Percentiles rank a stretch among this genome's conserved stretches.
Evolutionary conservation across 768 basidiomycete species (phyloP).

Genomic region (Crassisporium funariophilum): DNA sequence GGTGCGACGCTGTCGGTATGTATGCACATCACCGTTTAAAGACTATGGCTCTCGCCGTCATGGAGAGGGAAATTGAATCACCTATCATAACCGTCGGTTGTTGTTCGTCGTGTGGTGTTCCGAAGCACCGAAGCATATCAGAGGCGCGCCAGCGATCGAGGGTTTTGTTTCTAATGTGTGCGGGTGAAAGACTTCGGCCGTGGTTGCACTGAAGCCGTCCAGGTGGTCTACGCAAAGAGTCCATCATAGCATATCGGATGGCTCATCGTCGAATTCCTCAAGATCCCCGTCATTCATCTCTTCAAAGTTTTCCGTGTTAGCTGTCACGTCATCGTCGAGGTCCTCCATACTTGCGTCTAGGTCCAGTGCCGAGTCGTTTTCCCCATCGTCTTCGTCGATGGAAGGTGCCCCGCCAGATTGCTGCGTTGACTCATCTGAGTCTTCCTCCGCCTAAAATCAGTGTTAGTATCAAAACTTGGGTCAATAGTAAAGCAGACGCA

Average conservation of each 20-base stretch:
- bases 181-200: too few relatives aligned
- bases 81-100: too few relatives aligned
- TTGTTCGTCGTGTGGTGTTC: too few relatives aligned
- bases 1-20: too few relatives aligned
- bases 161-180: too few relatives aligned
- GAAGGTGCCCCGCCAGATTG: constrained; percentile 45
- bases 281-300: constrained; percentile 47
- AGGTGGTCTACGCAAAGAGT: background rate
- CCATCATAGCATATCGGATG: constrained; percentile 31
- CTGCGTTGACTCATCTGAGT: constrained; percentile 47
- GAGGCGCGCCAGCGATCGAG: too few relatives aligned
- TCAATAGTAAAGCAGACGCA: constrained; percentile 30
- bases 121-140: too few relatives aligned
- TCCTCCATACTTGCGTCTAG: constrained; percentile 70
- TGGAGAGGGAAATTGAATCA: too few relatives aligned
- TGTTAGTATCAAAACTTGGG: background rate
- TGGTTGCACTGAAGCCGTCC: too few relatives aligned
- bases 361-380: constrained; percentile 51
- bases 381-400: constrained; percentile 49
- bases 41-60: too few relatives aligned
- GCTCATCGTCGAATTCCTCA: constrained; percentile 57
- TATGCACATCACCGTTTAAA: too few relatives aligned
- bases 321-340: constrained; percentile 47
- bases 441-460: constrained; percentile 44
- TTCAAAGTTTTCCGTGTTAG: constrained; percentile 46